Evolutionary conservation across 768 basidiomycete genomes (phyloP).

Genomic region (Aureoboletus auriporus): DNA sequence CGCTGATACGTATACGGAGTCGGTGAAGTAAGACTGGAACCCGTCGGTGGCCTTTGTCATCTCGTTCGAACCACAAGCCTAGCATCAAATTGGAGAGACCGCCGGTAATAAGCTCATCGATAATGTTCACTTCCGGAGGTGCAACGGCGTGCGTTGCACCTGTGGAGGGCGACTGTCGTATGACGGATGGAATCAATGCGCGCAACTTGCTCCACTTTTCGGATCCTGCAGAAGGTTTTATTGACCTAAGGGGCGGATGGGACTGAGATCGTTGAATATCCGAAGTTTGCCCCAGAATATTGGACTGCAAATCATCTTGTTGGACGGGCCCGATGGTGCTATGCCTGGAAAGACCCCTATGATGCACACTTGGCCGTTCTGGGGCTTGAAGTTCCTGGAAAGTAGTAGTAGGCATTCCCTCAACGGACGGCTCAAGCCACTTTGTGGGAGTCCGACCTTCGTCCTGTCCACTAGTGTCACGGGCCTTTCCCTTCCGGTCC

Average conservation of each 20-base stretch:
- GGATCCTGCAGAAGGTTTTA: constrained; percentile 20
- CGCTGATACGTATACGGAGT: constrained; percentile 78
- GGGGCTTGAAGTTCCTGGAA: constrained; percentile 26
- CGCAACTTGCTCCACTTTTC: constrained; percentile 64
- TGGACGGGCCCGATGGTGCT: background rate
- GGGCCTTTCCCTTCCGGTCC: constrained; percentile 54
- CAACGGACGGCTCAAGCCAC: constrained; percentile 52
- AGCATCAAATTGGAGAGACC: constrained; percentile 78
- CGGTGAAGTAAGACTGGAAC: constrained; percentile 77
- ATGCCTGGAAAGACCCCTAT: constrained; percentile 16
- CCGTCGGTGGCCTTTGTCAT: constrained; percentile 79
- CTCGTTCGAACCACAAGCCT: constrained; percentile 80
- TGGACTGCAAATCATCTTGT: constrained; percentile 4
- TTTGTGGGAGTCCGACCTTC: constrained; percentile 52
- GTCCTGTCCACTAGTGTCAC: constrained; percentile 44
- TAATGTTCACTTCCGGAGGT: constrained; percentile 62
- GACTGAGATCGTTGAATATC: constrained; percentile 23
- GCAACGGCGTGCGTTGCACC: constrained; percentile 44
- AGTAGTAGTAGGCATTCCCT: constrained; percentile 42
- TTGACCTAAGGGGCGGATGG: constrained; percentile 22
- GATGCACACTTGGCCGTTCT: constrained; percentile 20
- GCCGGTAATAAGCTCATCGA: constrained; percentile 76
- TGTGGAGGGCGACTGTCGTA: constrained; percentile 31
- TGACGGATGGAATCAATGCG: constrained; percentile 58
- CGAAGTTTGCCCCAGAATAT: background rate